Evolutionary conservation across 2,329 filamentous ascomycete genomes (phyloP).

Genomic region (Nigrospora oryzae): DNA sequence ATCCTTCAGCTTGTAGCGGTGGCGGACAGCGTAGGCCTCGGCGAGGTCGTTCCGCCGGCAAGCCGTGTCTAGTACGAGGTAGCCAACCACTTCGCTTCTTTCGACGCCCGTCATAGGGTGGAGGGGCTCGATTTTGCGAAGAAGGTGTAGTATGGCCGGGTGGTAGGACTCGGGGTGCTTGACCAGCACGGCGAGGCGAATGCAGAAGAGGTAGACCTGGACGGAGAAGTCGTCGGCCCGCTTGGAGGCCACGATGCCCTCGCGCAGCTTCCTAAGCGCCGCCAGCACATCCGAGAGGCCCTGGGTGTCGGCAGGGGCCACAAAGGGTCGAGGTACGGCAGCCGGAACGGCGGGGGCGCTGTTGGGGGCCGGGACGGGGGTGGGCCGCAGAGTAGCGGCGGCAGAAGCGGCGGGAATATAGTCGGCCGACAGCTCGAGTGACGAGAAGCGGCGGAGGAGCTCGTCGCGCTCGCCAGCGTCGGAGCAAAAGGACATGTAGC

Average conservation of each 20-base stretch:
- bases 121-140: conserved; percentile 60
- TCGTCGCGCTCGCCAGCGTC: conserved; percentile 61
- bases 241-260: conserved; percentile 74
- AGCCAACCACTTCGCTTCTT: conserved; percentile 69
- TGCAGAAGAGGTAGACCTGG: conserved; percentile 87
- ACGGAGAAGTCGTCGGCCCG: conserved; percentile 74
- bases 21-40: conserved; percentile 62
- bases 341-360: conserved; percentile 6
- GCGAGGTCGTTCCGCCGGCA: conserved; percentile 71
- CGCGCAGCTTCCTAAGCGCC: conserved; percentile 84
- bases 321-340: conserved; percentile 7
- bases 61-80: conserved; percentile 79
- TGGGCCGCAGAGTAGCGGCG: conserved; percentile 6
- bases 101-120: conserved; percentile 65
- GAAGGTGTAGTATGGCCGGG: conserved; percentile 72
- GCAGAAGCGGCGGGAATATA: background rate
- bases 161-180: conserved; percentile 84
- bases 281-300: conserved; percentile 69
- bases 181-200: conserved; percentile 73
- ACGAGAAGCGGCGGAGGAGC: conserved; percentile 67
- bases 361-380: conserved; percentile 5
- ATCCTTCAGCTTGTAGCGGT: conserved; percentile 54
- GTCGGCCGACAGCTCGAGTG: conserved; percentile 36
- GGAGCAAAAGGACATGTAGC: conserved; percentile 85
- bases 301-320: conserved; percentile 35